A percentile compares a stretch with the other conserved stretches of the same genome.
Conservation (phyloP, 2,329 filamentous ascomycete species). For the Aureobasidium mangrovei region DNA sequence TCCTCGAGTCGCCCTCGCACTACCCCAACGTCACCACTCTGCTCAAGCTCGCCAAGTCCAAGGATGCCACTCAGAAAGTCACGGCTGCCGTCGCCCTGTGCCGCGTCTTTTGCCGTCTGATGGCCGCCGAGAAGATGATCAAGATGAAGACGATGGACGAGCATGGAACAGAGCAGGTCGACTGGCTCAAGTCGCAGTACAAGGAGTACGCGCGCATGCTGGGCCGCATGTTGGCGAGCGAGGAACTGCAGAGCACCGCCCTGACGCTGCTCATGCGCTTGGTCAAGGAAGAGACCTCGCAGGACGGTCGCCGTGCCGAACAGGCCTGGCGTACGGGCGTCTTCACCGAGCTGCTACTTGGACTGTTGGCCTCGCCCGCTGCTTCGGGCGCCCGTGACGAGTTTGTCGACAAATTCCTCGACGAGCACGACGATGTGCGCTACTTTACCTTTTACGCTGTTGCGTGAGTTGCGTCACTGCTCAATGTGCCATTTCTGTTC, state of each 20-base stretch:
- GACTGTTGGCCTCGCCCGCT: conserved; percentile 50
- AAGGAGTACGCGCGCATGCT: conserved; percentile 56
- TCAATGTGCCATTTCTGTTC: neutral
- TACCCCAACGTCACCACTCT: conserved; percentile 83
- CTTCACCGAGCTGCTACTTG: conserved; percentile 55
- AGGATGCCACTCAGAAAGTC: conserved; percentile 48
- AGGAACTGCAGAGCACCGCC: conserved; percentile 57
- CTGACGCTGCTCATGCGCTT: conserved; percentile 76
- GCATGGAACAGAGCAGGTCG: conserved; percentile 63
- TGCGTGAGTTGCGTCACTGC: conserved; percentile 40
- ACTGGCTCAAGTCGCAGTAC: conserved; percentile 70
- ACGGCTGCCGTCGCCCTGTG: conserved; percentile 70
- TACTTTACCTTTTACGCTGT: conserved; percentile 72
- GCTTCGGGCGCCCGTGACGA: conserved; percentile 55
- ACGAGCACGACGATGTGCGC: conserved; percentile 73
- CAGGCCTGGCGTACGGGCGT: conserved; percentile 57
- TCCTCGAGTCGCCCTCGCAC: conserved; percentile 76
- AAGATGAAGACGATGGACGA: conserved; percentile 58
- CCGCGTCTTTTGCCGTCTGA: conserved; percentile 73
- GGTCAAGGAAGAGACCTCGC: conserved; percentile 65
- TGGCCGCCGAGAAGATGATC: conserved; percentile 62
- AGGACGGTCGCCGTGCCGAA: conserved; percentile 40
- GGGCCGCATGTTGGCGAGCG: conserved; percentile 49
- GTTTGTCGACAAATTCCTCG: conserved; percentile 69
- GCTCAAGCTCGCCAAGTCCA: conserved; percentile 47